Evolutionary conservation across 1,284 basidiomycete species (phyloP).

Genomic region (Mrakiaceae sp.): DNA sequence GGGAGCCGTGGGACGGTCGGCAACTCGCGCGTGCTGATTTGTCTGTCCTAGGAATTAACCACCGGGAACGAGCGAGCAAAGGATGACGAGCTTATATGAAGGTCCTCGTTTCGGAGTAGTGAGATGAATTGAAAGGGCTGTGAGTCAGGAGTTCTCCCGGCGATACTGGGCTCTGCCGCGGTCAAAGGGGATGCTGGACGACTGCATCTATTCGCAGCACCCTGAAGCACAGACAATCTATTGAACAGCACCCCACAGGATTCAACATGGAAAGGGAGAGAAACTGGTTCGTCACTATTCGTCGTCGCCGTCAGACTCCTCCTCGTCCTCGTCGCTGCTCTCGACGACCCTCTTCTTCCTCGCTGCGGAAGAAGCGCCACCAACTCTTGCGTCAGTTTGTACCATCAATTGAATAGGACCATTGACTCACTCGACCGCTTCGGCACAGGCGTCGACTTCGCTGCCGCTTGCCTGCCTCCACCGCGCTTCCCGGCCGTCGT

Average conservation of each 20-base stretch:
- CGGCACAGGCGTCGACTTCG: conserved; percentile 18
- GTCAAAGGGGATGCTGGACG: not conserved
- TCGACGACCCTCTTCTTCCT: not conserved
- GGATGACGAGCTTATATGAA: no score
- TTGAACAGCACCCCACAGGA: not conserved
- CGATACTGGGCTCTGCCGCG: not conserved
- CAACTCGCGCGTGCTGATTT: no score
- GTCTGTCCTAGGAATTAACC: no score
- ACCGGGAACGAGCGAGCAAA: no score
- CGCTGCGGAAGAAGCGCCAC: not conserved
- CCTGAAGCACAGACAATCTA: not conserved
- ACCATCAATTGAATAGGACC: not conserved
- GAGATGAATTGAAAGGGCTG: no score
- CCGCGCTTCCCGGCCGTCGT: conserved; percentile 25
- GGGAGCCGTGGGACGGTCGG: no score
- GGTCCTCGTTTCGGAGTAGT: no score
- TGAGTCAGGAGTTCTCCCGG: no score
- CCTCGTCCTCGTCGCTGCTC: conserved; percentile 4
- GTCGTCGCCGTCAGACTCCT: not conserved
- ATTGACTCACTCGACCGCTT: not conserved
- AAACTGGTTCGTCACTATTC: not conserved
- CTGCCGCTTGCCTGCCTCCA: conserved; percentile 22
- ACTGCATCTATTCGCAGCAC: not conserved
- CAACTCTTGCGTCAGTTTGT: not conserved
- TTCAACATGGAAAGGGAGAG: not conserved